Conservation (phyloP, 2,329 filamentous ascomycete species). For the Cladosporium austrohemisphaericum region DNA sequence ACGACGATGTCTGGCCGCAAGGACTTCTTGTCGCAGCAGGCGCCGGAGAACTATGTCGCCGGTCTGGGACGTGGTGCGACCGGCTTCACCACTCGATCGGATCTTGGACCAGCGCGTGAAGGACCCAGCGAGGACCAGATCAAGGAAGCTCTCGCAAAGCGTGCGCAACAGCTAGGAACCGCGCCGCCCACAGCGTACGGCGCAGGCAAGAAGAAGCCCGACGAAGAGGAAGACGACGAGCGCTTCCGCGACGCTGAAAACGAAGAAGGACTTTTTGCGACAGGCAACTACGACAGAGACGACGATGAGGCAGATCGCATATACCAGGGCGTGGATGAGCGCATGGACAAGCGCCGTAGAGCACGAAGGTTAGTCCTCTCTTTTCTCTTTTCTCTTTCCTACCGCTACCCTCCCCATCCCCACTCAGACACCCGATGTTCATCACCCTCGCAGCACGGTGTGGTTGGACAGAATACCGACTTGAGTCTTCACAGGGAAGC, state of each 20-base stretch:
- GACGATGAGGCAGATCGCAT: constrained; percentile 97
- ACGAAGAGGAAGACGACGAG: constrained; percentile 70
- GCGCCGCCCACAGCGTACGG: constrained; percentile 72
- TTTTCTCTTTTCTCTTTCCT: constrained; percentile 4
- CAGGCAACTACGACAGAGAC: constrained; percentile 92
- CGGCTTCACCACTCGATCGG: constrained; percentile 94
- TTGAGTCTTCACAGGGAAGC: constrained; percentile 74
- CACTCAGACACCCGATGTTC: constrained; percentile 31
- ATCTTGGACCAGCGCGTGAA: constrained; percentile 90
- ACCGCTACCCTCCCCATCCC: constrained; percentile 20
- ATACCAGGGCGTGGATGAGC: constrained; percentile 93
- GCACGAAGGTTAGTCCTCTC: constrained; percentile 70
- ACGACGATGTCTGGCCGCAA: constrained; percentile 60
- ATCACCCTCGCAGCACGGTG: constrained; percentile 42
- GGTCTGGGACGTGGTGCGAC: constrained; percentile 97
- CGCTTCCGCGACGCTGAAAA: constrained; percentile 96
- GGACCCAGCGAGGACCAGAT: constrained; percentile 97
- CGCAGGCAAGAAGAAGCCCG: constrained; percentile 63
- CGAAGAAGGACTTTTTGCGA: constrained; percentile 91
- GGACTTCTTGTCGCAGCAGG: constrained; percentile 83
- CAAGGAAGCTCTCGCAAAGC: constrained; percentile 92
- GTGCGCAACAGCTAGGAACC: constrained; percentile 75
- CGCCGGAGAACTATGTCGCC: constrained; percentile 67
- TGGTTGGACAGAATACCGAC: constrained; percentile 77
- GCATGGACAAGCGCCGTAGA: constrained; percentile 87